phyloP scores from a whole-genome alignment of 352 stramenopile genomes.

The Phytophthora cactorum region DNA sequence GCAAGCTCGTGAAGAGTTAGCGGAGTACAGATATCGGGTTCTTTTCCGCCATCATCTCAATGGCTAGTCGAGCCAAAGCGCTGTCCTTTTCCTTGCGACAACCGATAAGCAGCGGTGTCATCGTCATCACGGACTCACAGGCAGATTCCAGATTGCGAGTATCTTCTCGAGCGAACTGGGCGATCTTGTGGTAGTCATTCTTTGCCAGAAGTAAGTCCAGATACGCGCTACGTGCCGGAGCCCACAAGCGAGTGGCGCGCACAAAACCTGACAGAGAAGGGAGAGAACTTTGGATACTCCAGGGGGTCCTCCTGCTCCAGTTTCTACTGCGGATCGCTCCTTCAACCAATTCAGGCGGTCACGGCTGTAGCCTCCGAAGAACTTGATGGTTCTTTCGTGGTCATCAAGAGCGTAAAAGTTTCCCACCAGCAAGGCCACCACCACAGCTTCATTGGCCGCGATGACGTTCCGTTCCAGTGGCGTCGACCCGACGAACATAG shows the following conservation, averaged over 20 bases:
- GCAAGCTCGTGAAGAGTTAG: neutral
- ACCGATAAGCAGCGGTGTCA: slow-evolving; percentile 9
- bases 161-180: slow-evolving; percentile 3
- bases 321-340: slow-evolving; percentile 1
- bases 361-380: slow-evolving; percentile 19
- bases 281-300: neutral
- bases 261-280: slow-evolving; percentile 1
- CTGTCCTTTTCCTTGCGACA: slow-evolving; percentile 7
- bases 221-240: slow-evolving; percentile 10
- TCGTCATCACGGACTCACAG: slow-evolving; percentile 5
- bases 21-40: neutral
- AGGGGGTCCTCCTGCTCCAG: neutral
- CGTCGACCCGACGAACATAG: neutral
- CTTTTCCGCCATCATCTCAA: neutral
- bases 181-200: slow-evolving; percentile 5
- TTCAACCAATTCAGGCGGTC: slow-evolving; percentile 12
- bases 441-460: slow-evolving; percentile 17
- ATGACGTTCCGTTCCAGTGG: neutral
- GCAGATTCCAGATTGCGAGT: neutral
- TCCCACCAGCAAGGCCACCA: slow-evolving; percentile 19
- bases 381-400: slow-evolving; percentile 2
- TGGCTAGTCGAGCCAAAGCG: neutral
- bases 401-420: slow-evolving; percentile 3
- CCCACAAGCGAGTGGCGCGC: slow-evolving; percentile 11
- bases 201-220: slow-evolving; percentile 10